Percentiles rank a stretch among this genome's conserved stretches.
phyloP scores from a whole-genome alignment of 2,329 filamentous ascomycete genomes.

The Myriangium duriaei region DNA sequence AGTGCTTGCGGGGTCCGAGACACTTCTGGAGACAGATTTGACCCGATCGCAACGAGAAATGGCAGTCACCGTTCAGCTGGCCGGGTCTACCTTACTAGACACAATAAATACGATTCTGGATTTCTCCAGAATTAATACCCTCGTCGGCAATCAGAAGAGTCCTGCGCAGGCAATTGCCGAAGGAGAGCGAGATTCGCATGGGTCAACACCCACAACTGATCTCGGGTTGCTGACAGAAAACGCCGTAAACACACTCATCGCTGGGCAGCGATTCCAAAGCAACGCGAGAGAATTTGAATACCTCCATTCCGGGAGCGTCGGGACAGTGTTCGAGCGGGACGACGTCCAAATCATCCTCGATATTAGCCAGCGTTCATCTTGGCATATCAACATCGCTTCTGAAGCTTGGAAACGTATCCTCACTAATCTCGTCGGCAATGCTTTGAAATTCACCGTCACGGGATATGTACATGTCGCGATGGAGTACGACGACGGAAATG shows the following conservation, averaged over 20 bases:
- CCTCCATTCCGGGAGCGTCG: background rate
- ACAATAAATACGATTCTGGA: constrained; percentile 33
- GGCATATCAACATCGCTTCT: constrained; percentile 33
- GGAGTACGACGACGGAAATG: constrained; percentile 1
- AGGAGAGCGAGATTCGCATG: background rate
- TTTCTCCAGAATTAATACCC: constrained; percentile 31
- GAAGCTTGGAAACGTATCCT: constrained; percentile 33
- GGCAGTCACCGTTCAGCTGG: constrained; percentile 35
- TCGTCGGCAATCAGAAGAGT: background rate
- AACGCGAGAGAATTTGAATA: background rate
- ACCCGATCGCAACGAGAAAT: constrained; percentile 30
- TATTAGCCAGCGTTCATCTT: constrained; percentile 26
- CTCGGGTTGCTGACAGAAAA: constrained; percentile 18
- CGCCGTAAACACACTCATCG: constrained; percentile 12
- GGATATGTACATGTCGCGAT: constrained; percentile 28
- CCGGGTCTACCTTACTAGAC: constrained; percentile 38
- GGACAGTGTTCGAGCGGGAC: constrained; percentile 2
- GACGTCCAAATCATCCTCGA: constrained; percentile 34
- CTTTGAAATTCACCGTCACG: constrained; percentile 32
- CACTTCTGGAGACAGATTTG: constrained; percentile 33
- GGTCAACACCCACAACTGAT: constrained; percentile 10
- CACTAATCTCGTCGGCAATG: constrained; percentile 37
- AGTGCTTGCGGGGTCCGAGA: constrained; percentile 37
- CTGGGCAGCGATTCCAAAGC: constrained; percentile 8
- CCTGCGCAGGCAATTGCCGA: background rate